Conservation (phyloP, 1,284 basidiomycete genomes). For the Pisolithus thermaeus region DNA sequence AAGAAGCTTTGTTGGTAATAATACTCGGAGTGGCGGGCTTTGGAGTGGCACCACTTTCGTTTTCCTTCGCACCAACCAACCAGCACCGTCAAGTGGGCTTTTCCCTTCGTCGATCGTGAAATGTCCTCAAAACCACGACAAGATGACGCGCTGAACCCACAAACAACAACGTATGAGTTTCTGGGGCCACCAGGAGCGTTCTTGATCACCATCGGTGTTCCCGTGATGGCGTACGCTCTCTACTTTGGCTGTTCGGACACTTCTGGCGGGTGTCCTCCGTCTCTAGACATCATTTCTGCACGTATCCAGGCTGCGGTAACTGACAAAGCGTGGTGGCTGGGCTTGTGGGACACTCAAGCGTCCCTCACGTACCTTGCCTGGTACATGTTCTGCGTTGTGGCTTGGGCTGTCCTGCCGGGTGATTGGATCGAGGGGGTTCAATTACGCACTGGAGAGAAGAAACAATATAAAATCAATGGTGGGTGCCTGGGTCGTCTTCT, state of each 20-base stretch:
- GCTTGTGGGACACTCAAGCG: slow-evolving; percentile 80
- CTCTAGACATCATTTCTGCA: slow-evolving; percentile 39
- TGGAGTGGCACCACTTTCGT: not conserved
- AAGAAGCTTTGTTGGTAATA: no score
- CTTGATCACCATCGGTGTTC: slow-evolving; percentile 69
- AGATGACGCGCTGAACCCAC: slow-evolving; percentile 48
- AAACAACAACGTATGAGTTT: slow-evolving; percentile 76
- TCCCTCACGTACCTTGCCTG: slow-evolving; percentile 76
- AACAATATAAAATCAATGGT: slow-evolving; percentile 96
- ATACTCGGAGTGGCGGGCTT: not conserved
- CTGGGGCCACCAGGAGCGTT: slow-evolving; percentile 79
- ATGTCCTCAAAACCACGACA: slow-evolving; percentile 5
- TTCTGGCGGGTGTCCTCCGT: slow-evolving; percentile 70
- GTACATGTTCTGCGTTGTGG: slow-evolving; percentile 83
- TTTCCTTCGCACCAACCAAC: no score
- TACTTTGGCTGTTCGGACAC: slow-evolving; percentile 84
- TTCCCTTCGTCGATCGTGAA: no score
- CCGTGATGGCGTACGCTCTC: slow-evolving; percentile 71
- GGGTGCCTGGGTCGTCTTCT: slow-evolving; percentile 12
- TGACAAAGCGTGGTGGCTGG: slow-evolving; percentile 55
- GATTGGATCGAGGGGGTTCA: slow-evolving; percentile 77
- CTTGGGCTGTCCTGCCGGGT: slow-evolving; percentile 86
- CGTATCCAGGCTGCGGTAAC: slow-evolving; percentile 44
- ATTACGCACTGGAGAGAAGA: slow-evolving; percentile 73
- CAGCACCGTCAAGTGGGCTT: no score